phyloP scores from a whole-genome alignment of 2,329 filamentous ascomycete species.

The Cadophora luteo-olivacea region DNA sequence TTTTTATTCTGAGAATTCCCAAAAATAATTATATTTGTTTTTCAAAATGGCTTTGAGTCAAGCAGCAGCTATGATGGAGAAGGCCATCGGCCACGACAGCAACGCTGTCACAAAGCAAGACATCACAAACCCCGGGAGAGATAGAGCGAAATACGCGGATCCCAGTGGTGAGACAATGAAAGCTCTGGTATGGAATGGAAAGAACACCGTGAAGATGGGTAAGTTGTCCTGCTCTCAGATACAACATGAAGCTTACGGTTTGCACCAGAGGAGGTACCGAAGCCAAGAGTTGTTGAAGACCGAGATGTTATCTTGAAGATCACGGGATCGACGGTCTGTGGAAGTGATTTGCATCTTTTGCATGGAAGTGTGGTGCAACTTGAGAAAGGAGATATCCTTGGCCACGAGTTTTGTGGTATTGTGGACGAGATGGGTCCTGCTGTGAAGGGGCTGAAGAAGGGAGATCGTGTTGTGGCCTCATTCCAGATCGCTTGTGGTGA shows the following conservation, averaged over 20 bases:
- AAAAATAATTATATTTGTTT: neutral
- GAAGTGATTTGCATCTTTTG: conserved; percentile 47
- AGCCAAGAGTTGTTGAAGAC: conserved; percentile 75
- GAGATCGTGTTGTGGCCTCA: conserved; percentile 78
- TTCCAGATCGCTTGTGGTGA: conserved; percentile 81
- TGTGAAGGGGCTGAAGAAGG: conserved; percentile 60
- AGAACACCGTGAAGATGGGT: conserved; percentile 76
- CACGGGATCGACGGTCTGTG: conserved; percentile 52
- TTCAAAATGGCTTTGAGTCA: conserved; percentile 63
- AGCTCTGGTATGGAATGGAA: conserved; percentile 82
- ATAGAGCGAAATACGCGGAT: conserved; percentile 57
- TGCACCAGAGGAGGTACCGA: conserved; percentile 63
- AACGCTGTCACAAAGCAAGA: conserved; percentile 73
- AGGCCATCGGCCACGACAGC: conserved; percentile 69
- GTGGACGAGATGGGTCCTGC: conserved; percentile 56
- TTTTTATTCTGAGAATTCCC: neutral
- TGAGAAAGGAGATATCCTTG: conserved; percentile 59
- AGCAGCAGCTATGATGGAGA: conserved; percentile 72
- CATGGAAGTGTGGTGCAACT: conserved; percentile 51
- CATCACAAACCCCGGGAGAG: conserved; percentile 65
- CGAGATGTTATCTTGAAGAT: conserved; percentile 82
- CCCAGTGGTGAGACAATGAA: conserved; percentile 71
- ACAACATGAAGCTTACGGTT: conserved; percentile 11
- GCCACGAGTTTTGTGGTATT: conserved; percentile 60
- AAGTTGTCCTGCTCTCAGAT: conserved; percentile 32